These are phyloP conservation scores for Chimonanthus salicifolius DNA, from an alignment of 164 flowering plant species.

Conservation along the genomic window DNA sequence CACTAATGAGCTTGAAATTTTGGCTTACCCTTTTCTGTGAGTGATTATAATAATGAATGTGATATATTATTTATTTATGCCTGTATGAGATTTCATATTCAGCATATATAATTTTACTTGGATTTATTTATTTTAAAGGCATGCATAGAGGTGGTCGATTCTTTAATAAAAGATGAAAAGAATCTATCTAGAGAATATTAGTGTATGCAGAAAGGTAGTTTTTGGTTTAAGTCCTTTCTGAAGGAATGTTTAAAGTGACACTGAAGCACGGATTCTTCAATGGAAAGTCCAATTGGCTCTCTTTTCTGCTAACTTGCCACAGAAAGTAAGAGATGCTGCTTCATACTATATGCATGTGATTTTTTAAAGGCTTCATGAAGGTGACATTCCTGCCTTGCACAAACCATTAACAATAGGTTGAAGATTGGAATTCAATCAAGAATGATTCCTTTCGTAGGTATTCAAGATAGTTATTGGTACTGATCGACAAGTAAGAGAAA, in stretches of 20 bases:
- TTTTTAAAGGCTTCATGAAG: constrained; percentile 7
- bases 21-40: background rate
- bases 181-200: background rate
- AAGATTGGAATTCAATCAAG: background rate
- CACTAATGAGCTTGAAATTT: background rate
- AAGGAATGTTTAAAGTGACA: constrained; percentile 4
- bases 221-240: constrained; percentile 4
- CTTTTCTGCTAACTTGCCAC: background rate
- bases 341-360: constrained; percentile 4
- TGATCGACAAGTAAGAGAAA: background rate
- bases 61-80: background rate
- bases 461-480: background rate
- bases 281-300: background rate
- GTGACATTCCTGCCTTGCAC: constrained; percentile 3
- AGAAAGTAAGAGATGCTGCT: constrained; percentile 7
- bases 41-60: background rate
- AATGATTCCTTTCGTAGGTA: background rate
- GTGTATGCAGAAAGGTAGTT: constrained; percentile 1
- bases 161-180: background rate
- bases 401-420: background rate
- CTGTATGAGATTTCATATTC: no score
- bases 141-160: background rate
- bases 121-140: background rate
- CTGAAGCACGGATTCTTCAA: background rate
- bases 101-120: no score